Base-by-base conservation (phyloP, 179 eudicot species). In the Nepenthes alata region DNA sequence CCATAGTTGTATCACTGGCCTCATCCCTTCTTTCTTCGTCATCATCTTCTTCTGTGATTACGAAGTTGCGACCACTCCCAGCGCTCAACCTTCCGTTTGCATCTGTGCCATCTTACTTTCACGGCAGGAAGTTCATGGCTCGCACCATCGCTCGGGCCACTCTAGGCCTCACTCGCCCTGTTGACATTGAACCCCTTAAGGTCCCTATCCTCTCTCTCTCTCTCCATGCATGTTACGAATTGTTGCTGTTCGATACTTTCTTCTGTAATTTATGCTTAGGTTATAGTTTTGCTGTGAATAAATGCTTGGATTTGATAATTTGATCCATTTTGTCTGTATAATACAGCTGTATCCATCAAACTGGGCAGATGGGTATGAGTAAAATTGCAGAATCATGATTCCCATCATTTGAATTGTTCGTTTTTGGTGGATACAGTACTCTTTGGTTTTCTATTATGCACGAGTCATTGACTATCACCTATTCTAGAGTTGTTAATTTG, bases 161-260 rank as follows among this genome's bases (percentile, higher is more conserved):
- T 71, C 84, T 89, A 37, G 91, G 96, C 45, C 91, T 89, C 80
- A 86, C 96, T 70, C 72, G 63, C 2, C 81, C 95, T 62, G 73
- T 75, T 61, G 67, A 64, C 53, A 58, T 77, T 55, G 83, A 81
- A 13, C 73, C 80, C 41, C 77, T 70, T 7, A 83, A 88, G 89
- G 96, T 85, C 64, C 63, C 39, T 39, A 35, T 48, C 53, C 7
- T 38, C 8, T 69, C 49, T 53, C 35, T 38, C 45, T 36, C 5
- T 11, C 12, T 6, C 55, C 12, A 5, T 25, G 6, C 11, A 2
- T 55, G 16, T 4, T 16, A 0, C 16, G 38, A 5, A 60, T 14
- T 37, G 6, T 12, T 6, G 38, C 56, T 60, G n/a, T 36, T 50
- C 14, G 16, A 50, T 52, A 38, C 9, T 8, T 2, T 11, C 4